A percentile compares a stretch with the other conserved stretches of the same genome.
Conservation (phyloP, 2,329 filamentous ascomycete species). For the Hypoxylon sp. region DNA sequence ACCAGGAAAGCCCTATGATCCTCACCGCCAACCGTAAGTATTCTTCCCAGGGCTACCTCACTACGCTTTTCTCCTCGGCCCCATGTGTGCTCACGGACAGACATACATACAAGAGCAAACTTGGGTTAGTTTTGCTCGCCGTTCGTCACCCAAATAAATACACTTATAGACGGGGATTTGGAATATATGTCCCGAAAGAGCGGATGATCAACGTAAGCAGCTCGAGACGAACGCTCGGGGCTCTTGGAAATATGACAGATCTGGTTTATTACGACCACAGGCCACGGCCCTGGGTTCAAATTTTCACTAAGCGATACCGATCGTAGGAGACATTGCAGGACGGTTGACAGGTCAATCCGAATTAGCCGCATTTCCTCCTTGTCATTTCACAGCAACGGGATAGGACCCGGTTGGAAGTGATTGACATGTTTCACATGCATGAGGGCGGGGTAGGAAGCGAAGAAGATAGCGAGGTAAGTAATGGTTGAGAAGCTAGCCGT, state of each 20-base stretch:
- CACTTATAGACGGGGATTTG: conserved; percentile 21
- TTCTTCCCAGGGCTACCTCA: background rate
- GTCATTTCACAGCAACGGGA: conserved; percentile 25
- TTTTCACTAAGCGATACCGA: conserved; percentile 22
- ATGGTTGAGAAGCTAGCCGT: conserved; percentile 6
- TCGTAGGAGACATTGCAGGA: conserved; percentile 32
- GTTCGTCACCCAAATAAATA: no score
- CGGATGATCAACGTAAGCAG: conserved; percentile 25
- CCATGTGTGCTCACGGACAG: conserved; percentile 1
- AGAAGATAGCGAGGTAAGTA: conserved; percentile 6
- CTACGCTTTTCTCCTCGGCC: background rate
- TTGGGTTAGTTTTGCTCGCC: background rate
- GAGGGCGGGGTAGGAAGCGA: conserved; percentile 24
- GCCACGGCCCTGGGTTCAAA: conserved; percentile 28
- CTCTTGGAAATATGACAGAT: conserved; percentile 29
- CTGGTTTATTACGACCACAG: conserved; percentile 25
- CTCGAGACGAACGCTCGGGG: conserved; percentile 15
- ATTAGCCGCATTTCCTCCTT: conserved; percentile 26
- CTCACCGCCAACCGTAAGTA: conserved; percentile 23
- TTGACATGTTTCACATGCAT: conserved; percentile 37
- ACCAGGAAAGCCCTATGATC: conserved; percentile 7
- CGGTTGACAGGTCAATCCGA: conserved; percentile 27
- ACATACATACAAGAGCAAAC: background rate
- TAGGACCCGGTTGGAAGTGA: conserved; percentile 31
- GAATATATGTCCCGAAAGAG: conserved; percentile 23